Conservation (phyloP, 2,329 filamentous ascomycete genomes). For the Simplicillium aogashimaense region DNA sequence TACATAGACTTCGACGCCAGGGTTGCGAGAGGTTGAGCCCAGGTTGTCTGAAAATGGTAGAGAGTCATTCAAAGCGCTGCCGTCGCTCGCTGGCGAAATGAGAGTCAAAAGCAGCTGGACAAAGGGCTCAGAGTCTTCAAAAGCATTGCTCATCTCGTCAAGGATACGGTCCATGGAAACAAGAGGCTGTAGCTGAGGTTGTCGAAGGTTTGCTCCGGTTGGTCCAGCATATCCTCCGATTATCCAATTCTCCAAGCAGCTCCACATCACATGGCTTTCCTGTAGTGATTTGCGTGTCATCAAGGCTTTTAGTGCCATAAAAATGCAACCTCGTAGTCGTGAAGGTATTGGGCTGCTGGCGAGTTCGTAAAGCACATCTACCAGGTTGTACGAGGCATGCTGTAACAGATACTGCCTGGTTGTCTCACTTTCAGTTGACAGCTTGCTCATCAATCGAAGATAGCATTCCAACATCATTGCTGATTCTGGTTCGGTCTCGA, state of each 20-base stretch:
- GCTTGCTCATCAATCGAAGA: conserved; percentile 73
- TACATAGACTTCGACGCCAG: conserved; percentile 85
- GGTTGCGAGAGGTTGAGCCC: conserved; percentile 61
- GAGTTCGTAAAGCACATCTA: conserved; percentile 67
- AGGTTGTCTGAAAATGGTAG: conserved; percentile 83
- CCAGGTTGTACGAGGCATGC: conserved; percentile 54
- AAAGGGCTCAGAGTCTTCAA: conserved; percentile 80
- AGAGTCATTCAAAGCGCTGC: conserved; percentile 56
- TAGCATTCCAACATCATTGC: conserved; percentile 97
- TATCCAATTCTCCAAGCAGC: conserved; percentile 69
- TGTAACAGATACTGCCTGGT: conserved; percentile 68
- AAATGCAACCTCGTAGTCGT: conserved; percentile 73
- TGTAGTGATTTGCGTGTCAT: conserved; percentile 62
- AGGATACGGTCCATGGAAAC: conserved; percentile 56
- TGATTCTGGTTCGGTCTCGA: conserved; percentile 81
- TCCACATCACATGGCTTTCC: conserved; percentile 70
- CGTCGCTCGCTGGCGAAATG: conserved; percentile 53
- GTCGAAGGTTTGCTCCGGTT: conserved; percentile 20
- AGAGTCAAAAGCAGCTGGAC: conserved; percentile 67
- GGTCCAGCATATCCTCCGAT: conserved; percentile 44
- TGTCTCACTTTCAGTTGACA: conserved; percentile 62
- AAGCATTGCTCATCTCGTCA: conserved; percentile 63
- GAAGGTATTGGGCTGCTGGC: conserved; percentile 68
- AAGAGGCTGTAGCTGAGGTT: conserved; percentile 21
- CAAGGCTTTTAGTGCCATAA: conserved; percentile 66